phyloP scores from a whole-genome alignment of 73 alveolate species.

The Effrenium voratum region DNA sequence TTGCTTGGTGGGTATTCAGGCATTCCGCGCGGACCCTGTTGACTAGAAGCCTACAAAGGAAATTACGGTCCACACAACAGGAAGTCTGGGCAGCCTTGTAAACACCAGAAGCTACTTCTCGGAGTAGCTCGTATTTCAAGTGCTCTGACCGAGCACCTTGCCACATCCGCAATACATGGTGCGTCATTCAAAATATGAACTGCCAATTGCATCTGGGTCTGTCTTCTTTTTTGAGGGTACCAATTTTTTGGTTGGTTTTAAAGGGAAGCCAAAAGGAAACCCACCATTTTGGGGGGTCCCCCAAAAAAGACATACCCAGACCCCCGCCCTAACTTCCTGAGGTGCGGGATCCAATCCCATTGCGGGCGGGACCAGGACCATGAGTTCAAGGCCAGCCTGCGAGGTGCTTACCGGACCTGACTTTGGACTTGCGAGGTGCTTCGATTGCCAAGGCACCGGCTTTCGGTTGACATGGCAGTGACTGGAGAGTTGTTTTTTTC shows the following conservation, averaged over 20 bases:
- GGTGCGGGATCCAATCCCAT: constrained; percentile 73
- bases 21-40: too few species aligned
- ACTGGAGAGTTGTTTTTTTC: too few species aligned
- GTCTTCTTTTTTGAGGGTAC: too few species aligned
- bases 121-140: not conserved
- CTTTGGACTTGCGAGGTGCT: not conserved
- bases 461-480: not conserved
- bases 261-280: too few species aligned
- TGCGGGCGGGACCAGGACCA: constrained; percentile 78
- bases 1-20: not conserved
- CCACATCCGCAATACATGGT: too few species aligned
- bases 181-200: too few species aligned
- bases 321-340: not conserved
- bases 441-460: constrained; percentile 43
- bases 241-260: too few species aligned
- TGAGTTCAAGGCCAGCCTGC: constrained; percentile 44
- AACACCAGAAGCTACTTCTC: not conserved
- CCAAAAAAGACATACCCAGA: not conserved
- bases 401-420: not conserved
- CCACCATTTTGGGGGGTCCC: not conserved
- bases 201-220: too few species aligned
- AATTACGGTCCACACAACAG: too few species aligned
- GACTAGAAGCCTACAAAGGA: too few species aligned
- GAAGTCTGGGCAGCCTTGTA: too few species aligned
- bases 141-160: too few species aligned